phyloP scores from a whole-genome alignment of 192 early-diverging fungal species.

The Glomus cerebriforme region DNA sequence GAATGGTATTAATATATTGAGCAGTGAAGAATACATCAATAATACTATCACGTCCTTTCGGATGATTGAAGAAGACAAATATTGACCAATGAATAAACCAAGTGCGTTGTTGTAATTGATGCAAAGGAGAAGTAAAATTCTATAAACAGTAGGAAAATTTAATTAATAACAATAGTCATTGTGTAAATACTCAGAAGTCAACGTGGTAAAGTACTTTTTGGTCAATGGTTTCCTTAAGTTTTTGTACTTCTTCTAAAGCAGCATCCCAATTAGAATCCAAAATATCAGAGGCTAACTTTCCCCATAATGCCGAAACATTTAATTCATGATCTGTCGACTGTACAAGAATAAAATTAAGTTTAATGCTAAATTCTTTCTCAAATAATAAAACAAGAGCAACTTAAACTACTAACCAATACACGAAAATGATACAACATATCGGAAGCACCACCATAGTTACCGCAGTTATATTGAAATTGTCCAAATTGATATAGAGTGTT shows the following conservation, averaged over 20 bases:
- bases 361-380: not conserved
- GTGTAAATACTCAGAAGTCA: not conserved
- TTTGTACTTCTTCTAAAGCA: conserved; percentile 87
- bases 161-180: not conserved
- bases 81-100: conserved; percentile 97
- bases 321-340: conserved; percentile 86
- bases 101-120: conserved; percentile 89
- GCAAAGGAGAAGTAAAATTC: conserved; percentile 73
- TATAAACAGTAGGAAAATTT: conserved; percentile 20
- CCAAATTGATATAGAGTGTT: conserved; percentile 86
- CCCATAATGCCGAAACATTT: conserved; percentile 90
- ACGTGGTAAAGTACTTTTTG: conserved; percentile 56
- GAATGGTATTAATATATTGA: conserved; percentile 95
- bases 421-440: conserved; percentile 96
- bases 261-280: conserved; percentile 92
- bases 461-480: conserved; percentile 90
- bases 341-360: conserved; percentile 9
- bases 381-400: not conserved
- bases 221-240: conserved; percentile 87
- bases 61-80: conserved; percentile 99
- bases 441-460: conserved; percentile 87
- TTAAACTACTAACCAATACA: conserved; percentile 67
- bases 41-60: conserved; percentile 92
- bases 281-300: conserved; percentile 95
- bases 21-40: conserved; percentile 91